Conservation (phyloP, 768 basidiomycete species). For the Pleurotus cornucopiae region DNA sequence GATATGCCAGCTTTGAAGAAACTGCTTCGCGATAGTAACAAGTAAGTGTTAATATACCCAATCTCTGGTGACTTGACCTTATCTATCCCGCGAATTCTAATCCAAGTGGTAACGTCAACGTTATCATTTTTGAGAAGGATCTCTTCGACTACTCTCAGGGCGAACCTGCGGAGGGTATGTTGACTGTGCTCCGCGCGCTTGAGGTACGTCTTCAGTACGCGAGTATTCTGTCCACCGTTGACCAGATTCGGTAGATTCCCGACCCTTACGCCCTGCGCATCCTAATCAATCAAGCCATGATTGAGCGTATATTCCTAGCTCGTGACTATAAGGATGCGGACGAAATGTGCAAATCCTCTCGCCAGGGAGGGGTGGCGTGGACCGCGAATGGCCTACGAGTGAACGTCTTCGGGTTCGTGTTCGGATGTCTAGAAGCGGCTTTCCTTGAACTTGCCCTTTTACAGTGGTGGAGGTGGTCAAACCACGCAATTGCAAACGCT, state of each 20-base stretch:
- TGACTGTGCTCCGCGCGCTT: slow-evolving; percentile 79
- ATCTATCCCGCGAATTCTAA: neutral
- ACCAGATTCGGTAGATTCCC: slow-evolving; percentile 48
- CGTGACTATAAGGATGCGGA: slow-evolving; percentile 62
- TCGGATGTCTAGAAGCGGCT: neutral
- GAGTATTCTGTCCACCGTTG: no score
- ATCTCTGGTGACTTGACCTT: neutral
- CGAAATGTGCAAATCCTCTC: slow-evolving; percentile 30
- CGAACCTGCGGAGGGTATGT: slow-evolving; percentile 57
- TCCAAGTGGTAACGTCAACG: slow-evolving; percentile 38
- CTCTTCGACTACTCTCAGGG: slow-evolving; percentile 77
- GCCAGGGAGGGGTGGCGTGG: slow-evolving; percentile 52
- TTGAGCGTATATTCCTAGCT: slow-evolving; percentile 73
- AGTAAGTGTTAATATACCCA: slow-evolving; percentile 41
- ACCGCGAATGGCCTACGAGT: slow-evolving; percentile 61
- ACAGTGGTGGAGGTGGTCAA: slow-evolving; percentile 66
- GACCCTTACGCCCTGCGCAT: slow-evolving; percentile 74
- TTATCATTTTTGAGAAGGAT: slow-evolving; percentile 69
- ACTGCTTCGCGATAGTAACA: slow-evolving; percentile 55
- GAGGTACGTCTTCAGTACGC: slow-evolving; percentile 44
- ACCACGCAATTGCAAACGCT: slow-evolving; percentile 35
- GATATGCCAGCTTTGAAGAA: slow-evolving; percentile 57
- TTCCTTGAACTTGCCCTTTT: neutral
- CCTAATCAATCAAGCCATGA: slow-evolving; percentile 67
- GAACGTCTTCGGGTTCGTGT: slow-evolving; percentile 55